phyloP scores from a whole-genome alignment of 257 asterid species.

The Linderniella brevidens region DNA sequence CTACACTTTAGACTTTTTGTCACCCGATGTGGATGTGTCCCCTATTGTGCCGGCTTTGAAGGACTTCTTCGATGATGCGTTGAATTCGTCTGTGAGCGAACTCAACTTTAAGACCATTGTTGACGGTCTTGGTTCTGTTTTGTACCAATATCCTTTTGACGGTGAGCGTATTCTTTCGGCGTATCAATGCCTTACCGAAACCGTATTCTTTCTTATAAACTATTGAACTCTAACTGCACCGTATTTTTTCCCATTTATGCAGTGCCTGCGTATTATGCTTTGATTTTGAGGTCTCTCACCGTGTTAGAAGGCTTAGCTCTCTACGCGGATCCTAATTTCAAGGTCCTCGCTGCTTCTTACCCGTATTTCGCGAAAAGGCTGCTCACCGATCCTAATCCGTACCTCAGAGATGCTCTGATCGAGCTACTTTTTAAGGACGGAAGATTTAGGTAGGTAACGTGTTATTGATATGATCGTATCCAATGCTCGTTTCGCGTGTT shows the following conservation, averaged over 20 bases:
- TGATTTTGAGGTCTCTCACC: conserved; percentile 96
- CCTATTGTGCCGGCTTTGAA: conserved; percentile 90
- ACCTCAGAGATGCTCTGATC: conserved; percentile 96
- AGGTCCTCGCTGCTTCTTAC: conserved; percentile 98
- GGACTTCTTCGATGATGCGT: conserved; percentile 79
- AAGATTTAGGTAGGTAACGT: conserved; percentile 63
- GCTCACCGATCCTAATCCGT: conserved; percentile 96
- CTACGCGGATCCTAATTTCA: conserved; percentile 90
- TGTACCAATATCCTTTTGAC: conserved; percentile 80
- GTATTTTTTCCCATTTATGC: conserved; percentile 24
- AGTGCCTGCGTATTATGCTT: conserved; percentile 97
- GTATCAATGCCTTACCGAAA: background rate
- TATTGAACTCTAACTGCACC: conserved; percentile 7
- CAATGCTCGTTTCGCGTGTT: no score
- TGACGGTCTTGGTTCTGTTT: conserved; percentile 86
- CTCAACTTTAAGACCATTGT: conserved; percentile 91
- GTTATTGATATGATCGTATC: conserved; percentile 10
- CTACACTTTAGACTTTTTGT: conserved; percentile 75
- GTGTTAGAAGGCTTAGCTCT: conserved; percentile 98
- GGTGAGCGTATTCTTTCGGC: conserved; percentile 32
- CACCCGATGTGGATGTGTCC: conserved; percentile 87
- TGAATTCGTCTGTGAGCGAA: conserved; percentile 86
- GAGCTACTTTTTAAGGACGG: conserved; percentile 98
- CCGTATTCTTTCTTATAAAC: background rate
- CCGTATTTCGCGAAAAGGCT: conserved; percentile 98